A percentile compares a stretch with the other conserved stretches of the same genome.
Conservation (phyloP, 2,329 filamentous ascomycete species). For the Cytospora leucostoma region DNA sequence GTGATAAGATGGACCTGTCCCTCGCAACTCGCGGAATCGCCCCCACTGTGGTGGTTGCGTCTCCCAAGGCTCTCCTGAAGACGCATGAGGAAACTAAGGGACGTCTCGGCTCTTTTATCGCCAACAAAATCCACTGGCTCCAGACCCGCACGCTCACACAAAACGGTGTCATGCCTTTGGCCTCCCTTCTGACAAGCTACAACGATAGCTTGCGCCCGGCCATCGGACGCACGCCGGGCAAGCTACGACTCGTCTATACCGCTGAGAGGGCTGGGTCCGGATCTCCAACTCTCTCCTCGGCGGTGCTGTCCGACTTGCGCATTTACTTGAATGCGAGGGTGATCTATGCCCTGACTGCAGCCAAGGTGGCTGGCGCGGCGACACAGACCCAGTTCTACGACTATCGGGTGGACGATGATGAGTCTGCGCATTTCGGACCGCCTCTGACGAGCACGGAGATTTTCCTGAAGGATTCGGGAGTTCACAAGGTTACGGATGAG, state of each 20-base stretch:
- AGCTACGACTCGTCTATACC: constrained; percentile 78
- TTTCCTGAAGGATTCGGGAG: constrained; percentile 64
- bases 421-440: constrained; percentile 73
- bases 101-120: constrained; percentile 62
- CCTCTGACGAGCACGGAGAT: constrained; percentile 81
- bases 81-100: constrained; percentile 64
- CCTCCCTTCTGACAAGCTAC: constrained; percentile 62
- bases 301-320: constrained; percentile 76
- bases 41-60: constrained; percentile 81
- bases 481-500: constrained; percentile 64
- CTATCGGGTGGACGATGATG: constrained; percentile 62
- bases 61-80: constrained; percentile 70
- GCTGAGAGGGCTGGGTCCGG: constrained; percentile 69
- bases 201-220: constrained; percentile 60
- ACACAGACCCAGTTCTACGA: constrained; percentile 86
- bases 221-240: constrained; percentile 65
- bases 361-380: constrained; percentile 86
- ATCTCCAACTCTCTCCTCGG: constrained; percentile 65
- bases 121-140: constrained; percentile 69
- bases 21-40: constrained; percentile 73
- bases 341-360: constrained; percentile 80
- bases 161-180: constrained; percentile 71
- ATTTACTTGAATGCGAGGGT: constrained; percentile 79
- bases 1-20: constrained; percentile 68
- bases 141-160: constrained; percentile 69